These are phyloP conservation scores for Aureobasidium sp. DNA, from an alignment of 2,329 filamentous ascomycete genomes.

Conservation along the genomic window DNA sequence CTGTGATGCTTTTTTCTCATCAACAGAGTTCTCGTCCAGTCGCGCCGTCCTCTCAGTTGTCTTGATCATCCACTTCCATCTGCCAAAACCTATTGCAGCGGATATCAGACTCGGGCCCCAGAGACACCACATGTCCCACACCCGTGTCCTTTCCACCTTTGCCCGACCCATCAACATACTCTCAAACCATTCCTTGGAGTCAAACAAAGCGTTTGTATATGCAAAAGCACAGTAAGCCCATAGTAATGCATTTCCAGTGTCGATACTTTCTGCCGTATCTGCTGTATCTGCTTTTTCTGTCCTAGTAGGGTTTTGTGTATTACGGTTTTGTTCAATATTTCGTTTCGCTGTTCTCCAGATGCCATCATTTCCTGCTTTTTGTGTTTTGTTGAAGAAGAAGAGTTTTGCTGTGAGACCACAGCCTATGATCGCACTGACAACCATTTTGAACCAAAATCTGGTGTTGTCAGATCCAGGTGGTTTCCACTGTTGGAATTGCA, in stretches of 20 bases:
- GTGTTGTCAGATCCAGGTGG: neutral
- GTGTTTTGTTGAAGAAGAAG: neutral
- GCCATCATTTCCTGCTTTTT: too few species aligned
- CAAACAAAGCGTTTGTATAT: neutral
- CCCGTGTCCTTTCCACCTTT: too few species aligned
- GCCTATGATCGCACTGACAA: too few species aligned
- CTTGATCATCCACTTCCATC: too few species aligned
- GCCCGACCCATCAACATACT: neutral
- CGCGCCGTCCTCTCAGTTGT: too few species aligned
- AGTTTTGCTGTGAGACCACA: neutral
- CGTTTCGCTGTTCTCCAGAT: neutral
- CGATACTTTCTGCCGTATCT: neutral
- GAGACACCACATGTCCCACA: neutral
- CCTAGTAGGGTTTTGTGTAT: neutral
- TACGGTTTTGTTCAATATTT: neutral
- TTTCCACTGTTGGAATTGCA: neutral
- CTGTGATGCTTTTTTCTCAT: too few species aligned
- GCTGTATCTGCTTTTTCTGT: neutral
- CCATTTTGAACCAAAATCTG: neutral
- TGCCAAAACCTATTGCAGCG: too few species aligned
- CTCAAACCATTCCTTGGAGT: neutral
- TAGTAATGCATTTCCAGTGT: neutral
- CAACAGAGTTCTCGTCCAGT: too few species aligned
- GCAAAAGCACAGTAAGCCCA: neutral
- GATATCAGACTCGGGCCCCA: neutral